These are phyloP conservation scores for Daphne laureola DNA, from an alignment of 441 rosid genomes.

Conservation along the genomic window DNA sequence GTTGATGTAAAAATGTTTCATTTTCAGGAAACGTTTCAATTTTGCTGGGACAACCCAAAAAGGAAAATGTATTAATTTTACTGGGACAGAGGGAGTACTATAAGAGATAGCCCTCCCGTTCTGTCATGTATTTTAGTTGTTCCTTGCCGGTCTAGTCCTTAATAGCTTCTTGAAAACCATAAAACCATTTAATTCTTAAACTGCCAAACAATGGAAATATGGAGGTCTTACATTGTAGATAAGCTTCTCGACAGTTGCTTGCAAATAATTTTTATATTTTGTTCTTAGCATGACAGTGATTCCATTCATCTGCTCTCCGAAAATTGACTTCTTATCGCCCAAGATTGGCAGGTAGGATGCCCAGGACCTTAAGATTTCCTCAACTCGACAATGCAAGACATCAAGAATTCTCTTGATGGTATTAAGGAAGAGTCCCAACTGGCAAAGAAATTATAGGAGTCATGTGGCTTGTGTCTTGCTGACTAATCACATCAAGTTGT, in stretches of 20 bases:
- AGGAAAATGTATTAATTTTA: too few relatives aligned
- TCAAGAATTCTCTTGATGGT: constrained; percentile 92
- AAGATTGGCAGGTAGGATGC: constrained; percentile 67
- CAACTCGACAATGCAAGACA: constrained; percentile 73
- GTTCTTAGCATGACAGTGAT: constrained; percentile 84
- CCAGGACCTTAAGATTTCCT: constrained; percentile 84
- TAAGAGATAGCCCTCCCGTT: too few relatives aligned
- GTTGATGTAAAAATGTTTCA: too few relatives aligned
- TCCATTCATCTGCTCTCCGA: constrained; percentile 94
- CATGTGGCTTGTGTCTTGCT: background rate
- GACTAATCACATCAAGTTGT: background rate
- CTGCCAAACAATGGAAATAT: too few relatives aligned
- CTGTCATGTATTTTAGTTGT: too few relatives aligned
- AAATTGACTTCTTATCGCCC: constrained; percentile 63
- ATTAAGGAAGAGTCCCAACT: constrained; percentile 85
- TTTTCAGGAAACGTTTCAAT: too few relatives aligned
- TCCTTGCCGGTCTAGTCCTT: too few relatives aligned
- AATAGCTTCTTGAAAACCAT: too few relatives aligned
- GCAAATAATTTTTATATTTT: constrained; percentile 86
- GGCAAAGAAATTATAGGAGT: constrained; percentile 21
- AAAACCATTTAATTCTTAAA: too few relatives aligned
- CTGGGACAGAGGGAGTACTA: too few relatives aligned
- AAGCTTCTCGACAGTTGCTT: constrained; percentile 83
- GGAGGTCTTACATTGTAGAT: constrained; percentile 60
- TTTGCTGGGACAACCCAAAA: too few relatives aligned